Evolutionary conservation across 768 basidiomycete genomes (phyloP), one percentile per base, ranked within the genome.

Genomic region (Stropharia rugosoannulata): DNA sequence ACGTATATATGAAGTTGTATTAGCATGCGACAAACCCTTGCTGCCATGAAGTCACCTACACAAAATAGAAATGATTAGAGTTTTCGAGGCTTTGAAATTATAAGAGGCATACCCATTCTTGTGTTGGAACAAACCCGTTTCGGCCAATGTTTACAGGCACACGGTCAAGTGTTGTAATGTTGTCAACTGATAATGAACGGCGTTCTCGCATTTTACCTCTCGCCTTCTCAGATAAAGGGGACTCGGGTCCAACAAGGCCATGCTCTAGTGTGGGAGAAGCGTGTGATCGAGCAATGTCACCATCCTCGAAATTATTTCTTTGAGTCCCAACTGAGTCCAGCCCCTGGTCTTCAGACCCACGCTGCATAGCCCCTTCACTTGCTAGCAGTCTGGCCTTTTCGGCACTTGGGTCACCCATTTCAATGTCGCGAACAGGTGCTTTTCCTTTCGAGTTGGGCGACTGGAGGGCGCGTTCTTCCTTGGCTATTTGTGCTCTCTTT

Each of bases 111-210:
- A 93, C 94, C 96, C 97, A 99, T 83, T 94, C 93, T 68, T 97
- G 93, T 3, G 94, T 97, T 10, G 97, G 95, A 7, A 95, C 78
- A 70, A 98, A 99, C 2, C 94, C 93, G 68, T 93, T 95, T 61
- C 89, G 80, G 27, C 94, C 94, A 15, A 95, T 82, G 11, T 85
- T 86, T 29, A 82, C 78, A n/a, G 88, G 84, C 19, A 84, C 71
- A 29, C 83, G 81, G 56, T 93, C 89, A 46, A 87, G 66, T 53
- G 81, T 80, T 39, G 71, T 74, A 47, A 78, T 79, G 55, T 72
- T 76, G 55, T 81, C 75, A 22, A 84, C 74, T 35, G 79, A 75
- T n/a, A 78, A 59, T 5, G 83, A 86, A 22, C 82, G 73, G 32
- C 88, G 80, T 62, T 87, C 91, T 60, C 82, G 82, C 89, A 94